These are phyloP conservation scores for Cryptosporidium xiaoi DNA, from an alignment of 169 alveolate genomes.

Conservation along the genomic window DNA sequence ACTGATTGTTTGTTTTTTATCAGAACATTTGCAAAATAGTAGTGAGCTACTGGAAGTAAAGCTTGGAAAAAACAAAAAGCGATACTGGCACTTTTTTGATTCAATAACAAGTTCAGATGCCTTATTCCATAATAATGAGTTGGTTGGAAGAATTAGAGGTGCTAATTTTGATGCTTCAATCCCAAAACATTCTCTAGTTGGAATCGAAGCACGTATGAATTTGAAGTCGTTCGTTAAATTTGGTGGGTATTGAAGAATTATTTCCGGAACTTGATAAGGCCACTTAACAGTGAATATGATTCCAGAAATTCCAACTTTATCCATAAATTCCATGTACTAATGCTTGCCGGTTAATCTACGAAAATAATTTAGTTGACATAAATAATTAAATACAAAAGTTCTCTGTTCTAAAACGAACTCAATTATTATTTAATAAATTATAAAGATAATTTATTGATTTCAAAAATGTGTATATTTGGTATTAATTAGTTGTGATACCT, in stretches of 20 bases:
- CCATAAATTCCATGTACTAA: background rate
- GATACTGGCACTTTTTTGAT: constrained; percentile 18
- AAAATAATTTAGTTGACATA: no score
- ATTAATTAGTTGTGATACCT: no score
- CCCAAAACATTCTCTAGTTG: constrained; percentile 43
- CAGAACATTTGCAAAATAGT: background rate
- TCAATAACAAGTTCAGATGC: constrained; percentile 63
- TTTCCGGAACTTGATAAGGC: constrained; percentile 73
- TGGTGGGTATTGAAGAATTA: constrained; percentile 28
- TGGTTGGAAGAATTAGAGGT: constrained; percentile 59
- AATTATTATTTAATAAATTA: no score
- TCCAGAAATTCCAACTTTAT: constrained; percentile 17
- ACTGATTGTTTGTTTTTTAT: background rate
- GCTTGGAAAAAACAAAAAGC: constrained; percentile 48
- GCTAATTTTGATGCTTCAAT: constrained; percentile 50
- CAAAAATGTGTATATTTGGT: no score
- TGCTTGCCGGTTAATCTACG: no score
- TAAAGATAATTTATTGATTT: no score
- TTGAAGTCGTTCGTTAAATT: background rate
- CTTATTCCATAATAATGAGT: constrained; percentile 48
- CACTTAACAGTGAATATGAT: constrained; percentile 56
- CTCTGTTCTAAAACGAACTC: no score
- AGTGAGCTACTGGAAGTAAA: background rate
- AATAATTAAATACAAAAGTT: no score
- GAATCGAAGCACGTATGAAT: background rate